phyloP scores from a whole-genome alignment of 805 yeast species.

The Saturnispora kantuleensis region DNA sequence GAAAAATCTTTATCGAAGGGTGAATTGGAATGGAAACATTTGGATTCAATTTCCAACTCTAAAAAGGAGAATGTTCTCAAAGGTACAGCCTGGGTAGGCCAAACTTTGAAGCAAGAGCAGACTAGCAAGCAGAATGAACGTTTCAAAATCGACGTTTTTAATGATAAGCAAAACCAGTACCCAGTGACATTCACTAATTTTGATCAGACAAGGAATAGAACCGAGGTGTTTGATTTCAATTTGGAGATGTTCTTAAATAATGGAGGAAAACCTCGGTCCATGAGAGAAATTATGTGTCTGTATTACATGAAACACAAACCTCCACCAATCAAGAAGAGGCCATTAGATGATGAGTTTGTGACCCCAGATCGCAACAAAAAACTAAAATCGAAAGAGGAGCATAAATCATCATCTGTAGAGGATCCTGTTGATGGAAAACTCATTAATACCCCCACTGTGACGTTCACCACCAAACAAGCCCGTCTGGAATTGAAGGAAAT shows the following conservation, averaged over 20 bases:
- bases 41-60: constrained; percentile 41
- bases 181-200: constrained; percentile 42
- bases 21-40: constrained; percentile 22
- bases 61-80: constrained; percentile 54
- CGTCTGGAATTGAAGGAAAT: constrained; percentile 62
- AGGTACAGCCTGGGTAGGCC: constrained; percentile 57
- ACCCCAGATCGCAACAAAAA: constrained; percentile 5
- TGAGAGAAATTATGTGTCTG: constrained; percentile 46
- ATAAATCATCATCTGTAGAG: no score
- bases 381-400: not conserved
- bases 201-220: constrained; percentile 42
- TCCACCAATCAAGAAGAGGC: not conserved
- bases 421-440: constrained; percentile 2
- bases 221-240: constrained; percentile 52
- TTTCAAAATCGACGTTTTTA: constrained; percentile 27
- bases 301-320: constrained; percentile 6
- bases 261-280: constrained; percentile 27
- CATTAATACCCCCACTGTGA: constrained; percentile 66
- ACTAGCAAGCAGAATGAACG: not conserved
- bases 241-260: constrained; percentile 44
- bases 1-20: not conserved
- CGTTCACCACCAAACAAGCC: constrained; percentile 67
- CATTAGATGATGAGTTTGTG: not conserved
- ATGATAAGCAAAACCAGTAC: constrained; percentile 27
- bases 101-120: constrained; percentile 37